phyloP scores from a whole-genome alignment of 495 filamentous ascomycete species.

The Clavariopsis aquatica region DNA sequence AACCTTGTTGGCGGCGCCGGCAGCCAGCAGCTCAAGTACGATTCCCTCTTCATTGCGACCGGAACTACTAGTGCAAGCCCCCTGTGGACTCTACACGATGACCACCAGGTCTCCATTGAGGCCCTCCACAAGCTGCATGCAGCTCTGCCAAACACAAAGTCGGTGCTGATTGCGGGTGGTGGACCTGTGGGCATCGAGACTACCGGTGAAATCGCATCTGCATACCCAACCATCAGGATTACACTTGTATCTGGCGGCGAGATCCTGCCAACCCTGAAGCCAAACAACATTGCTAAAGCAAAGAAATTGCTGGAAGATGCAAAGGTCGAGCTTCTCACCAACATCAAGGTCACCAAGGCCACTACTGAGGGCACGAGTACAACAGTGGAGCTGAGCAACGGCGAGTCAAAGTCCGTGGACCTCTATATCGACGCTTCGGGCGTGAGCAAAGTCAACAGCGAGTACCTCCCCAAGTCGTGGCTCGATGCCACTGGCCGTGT shows the following conservation, averaged over 20 bases:
- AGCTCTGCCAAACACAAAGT: conserved; percentile 42
- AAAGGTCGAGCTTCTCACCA: conserved; percentile 49
- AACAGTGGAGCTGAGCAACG: conserved; percentile 42
- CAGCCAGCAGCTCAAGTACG: conserved; percentile 42
- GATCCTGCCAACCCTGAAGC: conserved; percentile 49
- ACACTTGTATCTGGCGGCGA: conserved; percentile 47
- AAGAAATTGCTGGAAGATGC: conserved; percentile 47
- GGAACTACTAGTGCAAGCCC: conserved; percentile 40
- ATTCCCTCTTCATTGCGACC: conserved; percentile 50
- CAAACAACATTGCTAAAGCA: conserved; percentile 42
- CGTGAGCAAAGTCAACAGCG: conserved; percentile 47
- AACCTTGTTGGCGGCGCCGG: not conserved
- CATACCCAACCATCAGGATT: conserved; percentile 43
- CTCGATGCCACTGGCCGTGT: conserved; percentile 46
- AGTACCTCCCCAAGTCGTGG: conserved; percentile 45
- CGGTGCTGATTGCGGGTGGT: conserved; percentile 44
- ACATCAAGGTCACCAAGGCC: conserved; percentile 31
- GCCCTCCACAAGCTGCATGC: conserved; percentile 38
- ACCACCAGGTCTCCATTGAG: conserved; percentile 28
- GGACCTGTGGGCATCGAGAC: conserved; percentile 45
- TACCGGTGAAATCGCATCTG: conserved; percentile 23
- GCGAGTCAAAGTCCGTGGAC: conserved; percentile 46
- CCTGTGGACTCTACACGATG: conserved; percentile 41
- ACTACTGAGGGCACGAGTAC: conserved; percentile 33
- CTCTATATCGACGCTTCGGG: conserved; percentile 54